Conservation (phyloP, 1,284 basidiomycete genomes). For the Neotropicomus parvogracilis region DNA sequence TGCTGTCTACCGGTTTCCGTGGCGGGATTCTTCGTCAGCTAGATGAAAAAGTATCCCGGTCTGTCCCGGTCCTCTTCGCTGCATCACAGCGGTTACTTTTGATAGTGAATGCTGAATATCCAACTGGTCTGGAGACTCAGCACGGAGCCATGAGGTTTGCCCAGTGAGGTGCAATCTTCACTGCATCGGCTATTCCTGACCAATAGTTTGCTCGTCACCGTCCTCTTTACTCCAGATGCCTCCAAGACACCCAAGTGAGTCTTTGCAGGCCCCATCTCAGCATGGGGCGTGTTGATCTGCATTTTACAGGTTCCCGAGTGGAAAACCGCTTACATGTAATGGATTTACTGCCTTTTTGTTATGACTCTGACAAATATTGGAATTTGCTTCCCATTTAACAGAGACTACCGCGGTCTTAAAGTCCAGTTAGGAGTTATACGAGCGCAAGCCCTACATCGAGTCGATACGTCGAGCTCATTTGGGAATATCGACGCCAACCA, state of each 20-base stretch:
- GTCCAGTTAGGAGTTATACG: slow-evolving; percentile 61
- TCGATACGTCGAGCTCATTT: slow-evolving; percentile 24
- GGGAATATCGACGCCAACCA: slow-evolving; percentile 3
- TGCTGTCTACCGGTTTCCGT: slow-evolving; percentile 2
- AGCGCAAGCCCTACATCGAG: slow-evolving; percentile 10
- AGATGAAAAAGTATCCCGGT: slow-evolving; percentile 14
- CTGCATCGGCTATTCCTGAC: slow-evolving; percentile 8
- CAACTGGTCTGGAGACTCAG: not conserved
- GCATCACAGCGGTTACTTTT: not conserved
- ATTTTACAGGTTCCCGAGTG: slow-evolving; percentile 66
- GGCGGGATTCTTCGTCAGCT: not conserved
- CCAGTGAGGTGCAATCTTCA: slow-evolving; percentile 35
- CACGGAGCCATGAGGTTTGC: slow-evolving; percentile 50
- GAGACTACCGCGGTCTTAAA: slow-evolving; percentile 73
- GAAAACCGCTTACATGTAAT: slow-evolving; percentile 79
- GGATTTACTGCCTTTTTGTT: slow-evolving; percentile 5
- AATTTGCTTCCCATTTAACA: slow-evolving; percentile 27
- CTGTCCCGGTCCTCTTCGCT: slow-evolving; percentile 13
- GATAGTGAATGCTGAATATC: not conserved
- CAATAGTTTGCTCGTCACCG: not conserved
- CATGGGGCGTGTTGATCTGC: not conserved
- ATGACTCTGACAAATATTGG: slow-evolving; percentile 2
- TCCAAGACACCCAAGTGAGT: slow-evolving; percentile 66
- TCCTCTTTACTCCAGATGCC: slow-evolving; percentile 42
- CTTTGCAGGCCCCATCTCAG: not conserved